phyloP scores from a whole-genome alignment of 1,284 basidiomycete species.

The Boletus sp. region DNA sequence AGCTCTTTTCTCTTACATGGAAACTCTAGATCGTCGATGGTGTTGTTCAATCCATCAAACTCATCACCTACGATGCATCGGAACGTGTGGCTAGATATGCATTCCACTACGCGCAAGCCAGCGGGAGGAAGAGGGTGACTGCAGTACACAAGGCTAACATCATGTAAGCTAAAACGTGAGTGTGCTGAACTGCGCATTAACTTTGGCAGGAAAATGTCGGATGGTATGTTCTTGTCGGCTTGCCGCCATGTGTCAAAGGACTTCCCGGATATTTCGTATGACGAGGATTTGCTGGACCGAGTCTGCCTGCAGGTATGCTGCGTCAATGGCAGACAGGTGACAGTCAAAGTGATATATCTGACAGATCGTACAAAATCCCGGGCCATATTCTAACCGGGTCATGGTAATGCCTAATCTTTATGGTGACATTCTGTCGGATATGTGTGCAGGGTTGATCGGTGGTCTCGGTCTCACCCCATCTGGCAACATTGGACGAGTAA shows the following conservation, averaged over 20 bases:
- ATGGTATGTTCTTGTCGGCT: slow-evolving; percentile 99
- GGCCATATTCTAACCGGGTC: slow-evolving; percentile 93
- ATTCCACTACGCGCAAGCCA: slow-evolving; percentile 94
- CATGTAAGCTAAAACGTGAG: slow-evolving; percentile 63
- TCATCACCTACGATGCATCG: slow-evolving; percentile 99
- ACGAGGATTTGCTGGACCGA: slow-evolving; percentile 97
- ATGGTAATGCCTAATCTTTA: slow-evolving; percentile 99
- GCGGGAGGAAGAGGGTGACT: slow-evolving; percentile 91
- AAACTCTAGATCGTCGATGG: slow-evolving; percentile 82
- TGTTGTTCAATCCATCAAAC: slow-evolving; percentile 99
- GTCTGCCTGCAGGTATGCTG: slow-evolving; percentile 84
- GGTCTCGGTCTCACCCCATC: slow-evolving; percentile 98
- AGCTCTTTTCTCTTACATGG: slow-evolving; percentile 19
- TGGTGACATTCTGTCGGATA: slow-evolving; percentile 98
- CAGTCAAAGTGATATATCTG: slow-evolving; percentile 9
- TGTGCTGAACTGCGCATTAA: slow-evolving; percentile 18
- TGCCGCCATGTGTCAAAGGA: slow-evolving; percentile 97
- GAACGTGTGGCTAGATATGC: slow-evolving; percentile 99
- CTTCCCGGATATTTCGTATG: slow-evolving; percentile 93
- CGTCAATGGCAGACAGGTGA: background rate
- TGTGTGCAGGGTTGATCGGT: slow-evolving; percentile 99
- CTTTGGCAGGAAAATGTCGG: slow-evolving; percentile 90
- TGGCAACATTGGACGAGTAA: slow-evolving; percentile 93
- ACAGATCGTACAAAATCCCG: slow-evolving; percentile 90
- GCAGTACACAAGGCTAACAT: slow-evolving; percentile 99